Conservation (phyloP, 768 basidiomycete species). For the Pleurotus giganteus region DNA sequence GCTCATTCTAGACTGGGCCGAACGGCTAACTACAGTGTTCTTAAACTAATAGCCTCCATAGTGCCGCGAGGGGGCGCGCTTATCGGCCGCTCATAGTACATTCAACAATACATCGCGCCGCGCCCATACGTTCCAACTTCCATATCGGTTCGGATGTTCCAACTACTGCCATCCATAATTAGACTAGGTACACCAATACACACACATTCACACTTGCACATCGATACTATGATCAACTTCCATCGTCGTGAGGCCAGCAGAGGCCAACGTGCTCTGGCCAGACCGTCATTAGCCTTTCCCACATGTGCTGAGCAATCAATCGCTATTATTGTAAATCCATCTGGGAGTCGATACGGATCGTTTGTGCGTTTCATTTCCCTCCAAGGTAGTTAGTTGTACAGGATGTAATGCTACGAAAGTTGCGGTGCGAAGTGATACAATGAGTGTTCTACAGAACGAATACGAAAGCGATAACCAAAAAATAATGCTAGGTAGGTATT, state of each 20-base stretch:
- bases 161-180: too few relatives aligned
- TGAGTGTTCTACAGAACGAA: background rate
- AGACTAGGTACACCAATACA: too few relatives aligned
- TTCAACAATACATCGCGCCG: too few relatives aligned
- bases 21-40: background rate
- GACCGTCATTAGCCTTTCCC: background rate
- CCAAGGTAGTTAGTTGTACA: constrained; percentile 1
- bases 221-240: too few relatives aligned
- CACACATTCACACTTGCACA: background rate
- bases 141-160: too few relatives aligned
- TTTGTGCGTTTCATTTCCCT: background rate
- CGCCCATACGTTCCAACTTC: too few relatives aligned
- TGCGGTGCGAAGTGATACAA: constrained; percentile 2
- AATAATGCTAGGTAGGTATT: constrained; percentile 1
- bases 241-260: background rate
- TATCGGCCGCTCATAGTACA: too few relatives aligned
- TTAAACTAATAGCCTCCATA: background rate
- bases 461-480: constrained; percentile 2
- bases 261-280: background rate
- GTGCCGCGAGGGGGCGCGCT: too few relatives aligned
- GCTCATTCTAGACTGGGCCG: background rate
- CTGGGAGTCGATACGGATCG: background rate
- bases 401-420: constrained; percentile 1
- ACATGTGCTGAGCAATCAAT: background rate
- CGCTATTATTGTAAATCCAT: background rate